phyloP scores from a whole-genome alignment of 768 basidiomycete genomes.

The Mycena crocata region DNA sequence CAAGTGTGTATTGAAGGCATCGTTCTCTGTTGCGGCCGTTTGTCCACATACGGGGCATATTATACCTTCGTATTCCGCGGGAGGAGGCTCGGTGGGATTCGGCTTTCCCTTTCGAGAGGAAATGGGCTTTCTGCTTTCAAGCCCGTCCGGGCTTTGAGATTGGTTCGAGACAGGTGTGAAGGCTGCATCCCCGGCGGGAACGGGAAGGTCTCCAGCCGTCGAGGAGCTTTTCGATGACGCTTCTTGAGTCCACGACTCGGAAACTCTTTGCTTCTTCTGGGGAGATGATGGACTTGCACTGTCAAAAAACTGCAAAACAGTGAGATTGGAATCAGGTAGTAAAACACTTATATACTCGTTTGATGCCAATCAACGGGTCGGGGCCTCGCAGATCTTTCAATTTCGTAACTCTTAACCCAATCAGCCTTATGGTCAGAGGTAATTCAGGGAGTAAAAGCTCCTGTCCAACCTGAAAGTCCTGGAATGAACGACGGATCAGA shows the following conservation, averaged over 20 bases:
- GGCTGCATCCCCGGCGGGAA: background rate
- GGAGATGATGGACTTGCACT: conserved; percentile 45
- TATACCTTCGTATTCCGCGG: conserved; percentile 44
- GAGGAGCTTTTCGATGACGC: conserved; percentile 20
- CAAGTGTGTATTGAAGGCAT: conserved; percentile 85
- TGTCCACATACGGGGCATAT: conserved; percentile 81
- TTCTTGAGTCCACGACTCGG: conserved; percentile 16
- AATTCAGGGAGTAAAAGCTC: conserved; percentile 85
- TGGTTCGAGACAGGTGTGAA: background rate
- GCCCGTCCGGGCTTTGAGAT: background rate
- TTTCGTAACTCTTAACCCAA: conserved; percentile 90
- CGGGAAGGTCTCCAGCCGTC: background rate
- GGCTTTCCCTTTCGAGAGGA: conserved; percentile 20
- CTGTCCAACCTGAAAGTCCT: conserved; percentile 70
- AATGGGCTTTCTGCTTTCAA: conserved; percentile 4
- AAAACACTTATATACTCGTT: conserved; percentile 63
- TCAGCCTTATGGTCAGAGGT: conserved; percentile 83
- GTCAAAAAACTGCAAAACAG: conserved; percentile 67
- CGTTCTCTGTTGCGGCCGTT: conserved; percentile 75
- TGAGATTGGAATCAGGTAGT: background rate
- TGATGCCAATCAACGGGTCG: conserved; percentile 68
- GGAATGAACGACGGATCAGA: conserved; percentile 24
- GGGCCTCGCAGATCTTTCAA: conserved; percentile 80
- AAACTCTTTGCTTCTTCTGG: conserved; percentile 54
- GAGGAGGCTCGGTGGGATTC: conserved; percentile 9